A percentile compares a stretch with the other conserved stretches of the same genome.
Evolutionary conservation across 2,329 filamentous ascomycete species (phyloP).

Genomic region (Fusarium tupiense): DNA sequence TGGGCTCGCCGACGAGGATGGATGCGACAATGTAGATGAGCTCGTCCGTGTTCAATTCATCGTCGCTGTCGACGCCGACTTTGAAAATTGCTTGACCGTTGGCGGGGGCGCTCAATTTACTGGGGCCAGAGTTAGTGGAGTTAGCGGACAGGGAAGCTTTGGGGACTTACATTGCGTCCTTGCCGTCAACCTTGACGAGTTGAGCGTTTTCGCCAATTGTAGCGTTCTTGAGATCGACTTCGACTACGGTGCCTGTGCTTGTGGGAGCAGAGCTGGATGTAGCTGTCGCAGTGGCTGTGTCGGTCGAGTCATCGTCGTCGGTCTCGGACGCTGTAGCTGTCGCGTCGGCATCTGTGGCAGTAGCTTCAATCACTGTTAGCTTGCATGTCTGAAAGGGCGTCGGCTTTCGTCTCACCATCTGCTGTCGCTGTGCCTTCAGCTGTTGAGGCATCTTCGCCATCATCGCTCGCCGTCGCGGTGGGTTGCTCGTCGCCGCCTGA

Average conservation of each 20-base stretch:
- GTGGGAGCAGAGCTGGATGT: constrained; percentile 20
- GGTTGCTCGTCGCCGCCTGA: not conserved
- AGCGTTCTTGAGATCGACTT: constrained; percentile 24
- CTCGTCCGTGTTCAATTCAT: constrained; percentile 11
- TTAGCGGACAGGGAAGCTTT: too few species aligned
- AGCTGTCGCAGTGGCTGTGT: constrained; percentile 6
- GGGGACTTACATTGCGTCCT: constrained; percentile 20
- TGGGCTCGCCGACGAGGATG: constrained; percentile 22
- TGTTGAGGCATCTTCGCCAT: constrained; percentile 1
- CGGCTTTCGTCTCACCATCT: constrained; percentile 6
- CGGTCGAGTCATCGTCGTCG: not conserved
- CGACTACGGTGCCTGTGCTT: constrained; percentile 3
- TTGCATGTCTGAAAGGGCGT: not conserved
- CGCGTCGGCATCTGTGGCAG: constrained; percentile 9
- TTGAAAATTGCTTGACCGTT: constrained; percentile 25
- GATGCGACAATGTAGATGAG: constrained; percentile 29
- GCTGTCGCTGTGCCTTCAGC: constrained; percentile 12
- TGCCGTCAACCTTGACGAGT: constrained; percentile 19
- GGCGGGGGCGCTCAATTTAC: constrained; percentile 23
- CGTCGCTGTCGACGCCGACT: constrained; percentile 11
- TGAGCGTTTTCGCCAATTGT: constrained; percentile 27
- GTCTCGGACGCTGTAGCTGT: constrained; percentile 7
- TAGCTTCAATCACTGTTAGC: constrained; percentile 11
- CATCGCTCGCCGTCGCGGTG: constrained; percentile 1
- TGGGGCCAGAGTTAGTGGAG: not conserved